Percentiles rank a stretch among this genome's conserved stretches.
Evolutionary conservation across 495 filamentous ascomycete species (phyloP).

Genomic region (Xylaria venustula): DNA sequence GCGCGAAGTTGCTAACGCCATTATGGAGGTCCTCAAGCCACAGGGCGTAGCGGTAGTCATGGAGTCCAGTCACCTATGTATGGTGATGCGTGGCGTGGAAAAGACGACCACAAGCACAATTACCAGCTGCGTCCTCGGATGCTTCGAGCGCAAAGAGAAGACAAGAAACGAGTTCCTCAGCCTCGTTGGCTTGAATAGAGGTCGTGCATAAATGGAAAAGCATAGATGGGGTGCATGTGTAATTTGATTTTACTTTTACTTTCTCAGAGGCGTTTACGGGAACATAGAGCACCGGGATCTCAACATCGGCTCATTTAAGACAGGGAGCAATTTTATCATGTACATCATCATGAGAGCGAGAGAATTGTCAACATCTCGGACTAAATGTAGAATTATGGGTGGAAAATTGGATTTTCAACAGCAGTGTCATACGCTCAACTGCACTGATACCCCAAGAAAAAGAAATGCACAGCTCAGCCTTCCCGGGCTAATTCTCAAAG

Average conservation of each 20-base stretch:
- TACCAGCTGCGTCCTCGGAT: slow-evolving; percentile 93
- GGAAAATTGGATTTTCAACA: slow-evolving; percentile 16
- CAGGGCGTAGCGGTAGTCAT: slow-evolving; percentile 95
- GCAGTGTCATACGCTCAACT: slow-evolving; percentile 14
- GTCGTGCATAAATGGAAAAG: slow-evolving; percentile 18
- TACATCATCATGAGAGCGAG: neutral
- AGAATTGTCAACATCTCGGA: slow-evolving; percentile 20
- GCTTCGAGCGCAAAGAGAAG: slow-evolving; percentile 88
- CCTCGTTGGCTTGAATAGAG: slow-evolving; percentile 64
- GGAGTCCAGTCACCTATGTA: slow-evolving; percentile 97
- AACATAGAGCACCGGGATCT: slow-evolving; percentile 22
- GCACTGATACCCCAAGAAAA: slow-evolving; percentile 15
- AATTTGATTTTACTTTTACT: neutral
- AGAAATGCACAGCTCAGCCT: neutral
- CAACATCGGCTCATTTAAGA: slow-evolving; percentile 28
- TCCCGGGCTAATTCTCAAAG: too few species aligned
- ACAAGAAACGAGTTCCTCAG: slow-evolving; percentile 93
- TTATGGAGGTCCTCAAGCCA: slow-evolving; percentile 90
- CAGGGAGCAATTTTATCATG: slow-evolving; percentile 2
- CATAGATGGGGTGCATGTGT: neutral
- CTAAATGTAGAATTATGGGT: neutral
- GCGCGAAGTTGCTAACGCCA: slow-evolving; percentile 91
- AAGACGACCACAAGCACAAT: slow-evolving; percentile 86
- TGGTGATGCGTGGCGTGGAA: slow-evolving; percentile 94
- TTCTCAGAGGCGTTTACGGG: neutral